phyloP scores from a whole-genome alignment of 164 flowering plant genomes.

The Chimonanthus praecox region DNA sequence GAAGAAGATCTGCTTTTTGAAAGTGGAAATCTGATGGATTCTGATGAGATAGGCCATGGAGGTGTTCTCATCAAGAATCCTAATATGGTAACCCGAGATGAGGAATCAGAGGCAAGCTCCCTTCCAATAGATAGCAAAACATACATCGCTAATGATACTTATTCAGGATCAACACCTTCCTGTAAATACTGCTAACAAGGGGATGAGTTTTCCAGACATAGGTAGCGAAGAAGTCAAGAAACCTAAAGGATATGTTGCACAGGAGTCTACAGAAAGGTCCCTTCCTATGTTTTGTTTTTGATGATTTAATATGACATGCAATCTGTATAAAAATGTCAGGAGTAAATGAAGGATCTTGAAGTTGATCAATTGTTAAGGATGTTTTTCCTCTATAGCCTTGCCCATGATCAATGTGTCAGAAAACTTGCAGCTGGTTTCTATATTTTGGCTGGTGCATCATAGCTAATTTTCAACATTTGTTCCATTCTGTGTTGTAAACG shows the following conservation, averaged over 20 bases:
- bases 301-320: neutral
- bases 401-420: neutral
- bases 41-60: slow-evolving; percentile 97
- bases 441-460: neutral
- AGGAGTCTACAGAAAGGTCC: slow-evolving; percentile 48
- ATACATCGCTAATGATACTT: slow-evolving; percentile 34
- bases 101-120: slow-evolving; percentile 98
- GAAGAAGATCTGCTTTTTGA: slow-evolving; percentile 87
- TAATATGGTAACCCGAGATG: slow-evolving; percentile 59
- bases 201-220: slow-evolving; percentile 22
- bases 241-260: slow-evolving; percentile 27
- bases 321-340: neutral
- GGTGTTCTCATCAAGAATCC: slow-evolving; percentile 85
- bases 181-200: slow-evolving; percentile 34
- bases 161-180: slow-evolving; percentile 36
- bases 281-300: neutral
- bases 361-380: neutral
- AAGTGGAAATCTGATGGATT: slow-evolving; percentile 74
- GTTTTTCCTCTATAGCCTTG: neutral
- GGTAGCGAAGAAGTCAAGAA: slow-evolving; percentile 25
- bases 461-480: neutral
- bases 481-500: neutral
- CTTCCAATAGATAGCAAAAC: slow-evolving; percentile 67
- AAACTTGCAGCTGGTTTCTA: neutral
- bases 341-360: neutral